Evolutionary conservation across 352 stramenopile genomes (phyloP), one percentile per base, ranked within the genome.

Genomic region (Globisporangium camurandrum): DNA sequence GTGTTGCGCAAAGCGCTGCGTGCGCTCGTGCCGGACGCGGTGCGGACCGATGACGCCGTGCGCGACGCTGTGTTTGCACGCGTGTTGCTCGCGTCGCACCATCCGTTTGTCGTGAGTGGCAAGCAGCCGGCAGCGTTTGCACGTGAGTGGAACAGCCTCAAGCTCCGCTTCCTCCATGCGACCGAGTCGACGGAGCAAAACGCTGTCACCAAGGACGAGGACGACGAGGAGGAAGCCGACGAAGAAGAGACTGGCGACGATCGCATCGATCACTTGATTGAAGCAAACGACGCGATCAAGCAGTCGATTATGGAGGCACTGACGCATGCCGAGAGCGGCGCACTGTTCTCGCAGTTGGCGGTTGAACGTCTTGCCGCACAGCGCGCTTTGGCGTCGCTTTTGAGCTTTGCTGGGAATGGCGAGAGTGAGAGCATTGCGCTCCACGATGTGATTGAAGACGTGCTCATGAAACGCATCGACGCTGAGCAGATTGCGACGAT

Each of bases 351-450:
- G 11, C 31, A 51, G 7, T 63, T 66, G 23, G 38, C 54, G 28
- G 49, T 78, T 8, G 64, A 88, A 47, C 79, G 82, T 4, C 55
- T 84, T 22, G 71, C 66, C 27, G 80, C 74, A 11, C 82, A 93
- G 46, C 79, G 84, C 4, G 67, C 67, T n/a, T 30, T 95, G 2
- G 73, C 74, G 26, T 76, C 81, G 19, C 52, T 95, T 37, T 72
- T 93, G 3, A 67, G 84, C 17, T 95, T 92, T 53, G 73, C 78
- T 37, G 84, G 84, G 9, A 91, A 88, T 41, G 84, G 84, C 27
- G 71, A 87, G 38, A 78, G 77, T 8, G 84, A 95, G 41, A 72
- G 70, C 49, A 44, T 95, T 30, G 77, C 75, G 12, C 61, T 93
- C 24, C 69, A 85, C 47, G 75, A 86, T 23, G 53, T 92, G 14